Conservation (phyloP, 1,284 basidiomycete genomes). For the Cryptococcus sp. region DNA sequence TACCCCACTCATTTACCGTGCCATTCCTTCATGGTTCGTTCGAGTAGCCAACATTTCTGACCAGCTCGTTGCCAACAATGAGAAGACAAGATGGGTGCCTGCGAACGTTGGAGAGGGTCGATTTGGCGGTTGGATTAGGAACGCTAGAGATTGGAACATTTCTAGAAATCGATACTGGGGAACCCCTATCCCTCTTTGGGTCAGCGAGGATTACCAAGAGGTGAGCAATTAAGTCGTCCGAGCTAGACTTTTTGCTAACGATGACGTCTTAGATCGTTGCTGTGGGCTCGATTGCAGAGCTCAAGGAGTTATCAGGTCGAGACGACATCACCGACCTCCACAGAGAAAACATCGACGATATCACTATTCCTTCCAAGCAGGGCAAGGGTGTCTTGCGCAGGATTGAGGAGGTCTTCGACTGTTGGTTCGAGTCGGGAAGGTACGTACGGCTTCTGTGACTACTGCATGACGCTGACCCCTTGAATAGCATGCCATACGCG, state of each 20-base stretch:
- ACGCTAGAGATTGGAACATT: slow-evolving; percentile 98
- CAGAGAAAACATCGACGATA: slow-evolving; percentile 90
- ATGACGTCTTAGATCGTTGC: slow-evolving; percentile 67
- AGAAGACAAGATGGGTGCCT: slow-evolving; percentile 93
- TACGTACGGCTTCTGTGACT: slow-evolving; percentile 46
- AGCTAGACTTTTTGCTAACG: not conserved
- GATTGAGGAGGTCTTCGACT: slow-evolving; percentile 97
- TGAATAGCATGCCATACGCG: slow-evolving; percentile 91
- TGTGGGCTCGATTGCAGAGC: slow-evolving; percentile 83
- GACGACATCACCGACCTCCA: slow-evolving; percentile 89
- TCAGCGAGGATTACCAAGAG: slow-evolving; percentile 89
- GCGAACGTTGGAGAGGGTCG: slow-evolving; percentile 84
- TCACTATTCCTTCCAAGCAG: slow-evolving; percentile 90
- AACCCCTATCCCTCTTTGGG: slow-evolving; percentile 97
- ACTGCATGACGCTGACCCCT: slow-evolving; percentile 2
- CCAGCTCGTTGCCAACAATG: slow-evolving; percentile 86
- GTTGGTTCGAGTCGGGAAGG: slow-evolving; percentile 99
- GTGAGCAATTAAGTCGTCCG: slow-evolving; percentile 51
- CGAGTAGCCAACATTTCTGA: slow-evolving; percentile 82
- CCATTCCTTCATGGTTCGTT: slow-evolving; percentile 96
- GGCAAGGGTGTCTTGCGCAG: slow-evolving; percentile 89
- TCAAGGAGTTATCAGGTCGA: slow-evolving; percentile 84
- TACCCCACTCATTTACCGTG: slow-evolving; percentile 94
- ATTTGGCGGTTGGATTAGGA: slow-evolving; percentile 96
- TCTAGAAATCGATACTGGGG: slow-evolving; percentile 99